Percentiles rank a stretch among this genome's conserved stretches.
These are phyloP conservation scores for Lobosporangium transversale DNA, from an alignment of 192 early-diverging fungal genomes.

Conservation along the genomic window DNA sequence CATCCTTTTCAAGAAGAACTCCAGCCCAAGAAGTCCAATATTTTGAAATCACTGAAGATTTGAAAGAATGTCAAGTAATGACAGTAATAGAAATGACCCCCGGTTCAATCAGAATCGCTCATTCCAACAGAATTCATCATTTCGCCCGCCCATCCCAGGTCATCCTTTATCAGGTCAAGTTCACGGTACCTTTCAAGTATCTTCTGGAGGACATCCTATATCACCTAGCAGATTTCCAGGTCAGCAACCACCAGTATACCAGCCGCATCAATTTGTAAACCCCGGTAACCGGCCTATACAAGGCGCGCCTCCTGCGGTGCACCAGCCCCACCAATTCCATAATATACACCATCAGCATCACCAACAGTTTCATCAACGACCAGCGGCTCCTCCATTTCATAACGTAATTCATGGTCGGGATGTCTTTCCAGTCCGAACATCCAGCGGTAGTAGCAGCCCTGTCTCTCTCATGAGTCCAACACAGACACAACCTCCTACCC, in stretches of 20 bases:
- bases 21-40: no score
- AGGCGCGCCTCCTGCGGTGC: conserved; percentile 20
- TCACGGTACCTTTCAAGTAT: neutral
- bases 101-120: conserved; percentile 23
- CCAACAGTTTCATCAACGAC: conserved; percentile 5
- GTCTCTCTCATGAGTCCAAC: conserved; percentile 21
- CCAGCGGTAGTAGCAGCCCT: neutral
- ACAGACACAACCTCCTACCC: conserved; percentile 28
- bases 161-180: neutral
- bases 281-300: conserved; percentile 1
- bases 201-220: conserved; percentile 4
- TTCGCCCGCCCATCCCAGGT: conserved; percentile 7
- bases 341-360: conserved; percentile 27
- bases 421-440: conserved; percentile 10
- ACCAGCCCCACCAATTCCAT: conserved; percentile 33
- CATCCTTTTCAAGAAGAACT: no score
- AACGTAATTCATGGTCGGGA: conserved; percentile 24
- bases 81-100: conserved; percentile 22
- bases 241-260: neutral
- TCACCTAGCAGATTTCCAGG: conserved; percentile 26
- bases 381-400: conserved; percentile 24
- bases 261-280: neutral
- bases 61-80: conserved; percentile 9
- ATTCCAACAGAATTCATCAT: conserved; percentile 14
- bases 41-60: no score